Evolutionary conservation across 345 rosid species (phyloP), one percentile per base, ranked within the genome.

Genomic region (Syzygium grande): DNA sequence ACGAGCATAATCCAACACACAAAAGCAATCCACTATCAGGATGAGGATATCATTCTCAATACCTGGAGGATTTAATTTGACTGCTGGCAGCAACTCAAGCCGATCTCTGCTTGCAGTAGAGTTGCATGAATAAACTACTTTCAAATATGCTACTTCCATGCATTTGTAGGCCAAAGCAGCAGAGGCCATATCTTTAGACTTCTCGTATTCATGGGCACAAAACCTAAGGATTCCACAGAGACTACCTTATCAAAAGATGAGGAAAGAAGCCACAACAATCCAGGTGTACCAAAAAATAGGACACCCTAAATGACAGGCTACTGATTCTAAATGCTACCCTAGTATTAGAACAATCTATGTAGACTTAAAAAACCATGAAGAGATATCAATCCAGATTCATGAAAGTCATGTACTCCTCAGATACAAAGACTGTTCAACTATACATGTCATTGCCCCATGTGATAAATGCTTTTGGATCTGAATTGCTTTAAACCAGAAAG

Each of bases 81-180:
- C 90, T 88, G 96, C 93, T 55, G 85, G 87, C 88, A 93, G 98
- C 94, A 98, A 92, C 86, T 98, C 99, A 43, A 85, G 84, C 34
- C 96, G 93, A 91, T 91, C 97, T 91, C 95, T 95, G 92, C 65
- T 92, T 86, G 95, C 97, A 89, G 83, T 88, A 86, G 86, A 84
- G 91, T 95, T 92, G 27, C 96, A 94, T 85, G 95, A 91, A 91
- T 95, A 94, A 87, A 96, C 91, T 63, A 97, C 99, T 92, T 96
- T 97, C 93, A 98, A 91, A 92, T 93, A 94, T 84, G 99, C 99
- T 90, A 98, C 97, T 94, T 98, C 99, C 93, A 92, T 94, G 91
- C 98, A 97, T 88, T 98, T 98, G 95, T 98, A 98, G 87, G 99
- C 98, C 92, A 98, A 94, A 58, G 99, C 95, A 91, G 99, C 98